Base-by-base conservation (phyloP, 495 filamentous ascomycete genomes). In the Lasiosphaeris hirsuta region DNA sequence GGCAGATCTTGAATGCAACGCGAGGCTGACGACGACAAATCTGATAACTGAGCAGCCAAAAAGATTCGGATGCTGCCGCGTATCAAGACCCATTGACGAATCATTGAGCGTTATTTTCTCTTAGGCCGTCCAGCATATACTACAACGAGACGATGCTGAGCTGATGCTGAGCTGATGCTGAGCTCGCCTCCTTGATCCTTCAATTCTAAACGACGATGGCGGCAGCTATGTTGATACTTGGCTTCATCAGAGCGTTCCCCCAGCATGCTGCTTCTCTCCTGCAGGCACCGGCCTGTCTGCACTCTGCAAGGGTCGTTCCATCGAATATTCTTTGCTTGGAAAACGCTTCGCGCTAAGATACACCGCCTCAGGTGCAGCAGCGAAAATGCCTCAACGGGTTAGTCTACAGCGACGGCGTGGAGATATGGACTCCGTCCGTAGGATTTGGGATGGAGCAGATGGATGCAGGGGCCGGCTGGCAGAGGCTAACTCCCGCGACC, bases 381-480 rank as follows among this genome's bases (percentile, higher is more conserved):
- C 23, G 2, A 30, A 30, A 30, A 43, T 14, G 41, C 41, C 41
- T 18, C 13, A 43, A 43, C 14, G 14, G 41, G 41, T 5, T 43
- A 43, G 13, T 30, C 13, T 43, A 14, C 7, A 18, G 18, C 18
- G 41, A 4, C 10, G 13, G 41, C 7, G 15, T 23, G 17, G n/a
- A 10, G 43, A 13, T 17, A 13, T 17, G 14, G 18, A 17, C 15
- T 46, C 43, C 43, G 43, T 23, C 43, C 30, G 41, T 23, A 4
- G 10, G 7, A 10, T 46, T 19, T 46, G 14, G 15, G 43, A 30
- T 30, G 23, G 23, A 30, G 23, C 23, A 30, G n/a, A 30, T 30
- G 41, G 43, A 11, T 51, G 49, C 35, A 51, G 49, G 49, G 49
- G 49, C 49, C 49, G 49, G 35, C 36, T 51, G 49, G 13, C 35